phyloP scores from a whole-genome alignment of 495 filamentous ascomycete species.

The Bryoglossum gracile region DNA sequence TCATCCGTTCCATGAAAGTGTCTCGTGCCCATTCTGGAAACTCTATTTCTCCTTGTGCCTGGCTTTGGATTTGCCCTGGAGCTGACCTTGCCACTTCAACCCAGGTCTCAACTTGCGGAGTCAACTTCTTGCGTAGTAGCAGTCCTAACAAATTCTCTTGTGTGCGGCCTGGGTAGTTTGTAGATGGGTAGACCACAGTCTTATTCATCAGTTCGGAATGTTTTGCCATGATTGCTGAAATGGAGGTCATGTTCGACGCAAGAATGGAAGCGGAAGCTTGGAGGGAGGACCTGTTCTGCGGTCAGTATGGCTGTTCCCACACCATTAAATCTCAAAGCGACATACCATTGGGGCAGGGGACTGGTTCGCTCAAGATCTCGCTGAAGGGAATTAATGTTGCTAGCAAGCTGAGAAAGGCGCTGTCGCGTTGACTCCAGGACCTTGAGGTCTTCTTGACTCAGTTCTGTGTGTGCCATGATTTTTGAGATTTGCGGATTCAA shows the following conservation, averaged over 20 bases:
- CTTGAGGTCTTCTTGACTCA: constrained; percentile 57
- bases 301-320: constrained; percentile 11
- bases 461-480: constrained; percentile 16
- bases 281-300: constrained; percentile 50
- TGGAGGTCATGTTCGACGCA: constrained; percentile 50
- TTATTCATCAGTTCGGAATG: constrained; percentile 54
- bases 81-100: constrained; percentile 52
- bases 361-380: constrained; percentile 43
- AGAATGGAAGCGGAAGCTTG: constrained; percentile 61
- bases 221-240: constrained; percentile 50
- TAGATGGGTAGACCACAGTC: constrained; percentile 63
- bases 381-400: constrained; percentile 57
- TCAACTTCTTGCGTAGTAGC: constrained; percentile 73
- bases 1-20: constrained; percentile 30
- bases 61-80: constrained; percentile 27
- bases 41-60: constrained; percentile 23
- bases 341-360: constrained; percentile 55
- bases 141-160: constrained; percentile 55
- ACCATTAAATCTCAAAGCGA: constrained; percentile 2
- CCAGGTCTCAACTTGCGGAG: constrained; percentile 65
- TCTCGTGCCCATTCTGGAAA: constrained; percentile 32
- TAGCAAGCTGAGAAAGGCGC: constrained; percentile 60
- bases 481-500: not conserved
- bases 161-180: constrained; percentile 65
- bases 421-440: constrained; percentile 68